Evolutionary conservation across 2,329 filamentous ascomycete genomes (phyloP).

Genomic region (Aspergillus fumigatus): DNA sequence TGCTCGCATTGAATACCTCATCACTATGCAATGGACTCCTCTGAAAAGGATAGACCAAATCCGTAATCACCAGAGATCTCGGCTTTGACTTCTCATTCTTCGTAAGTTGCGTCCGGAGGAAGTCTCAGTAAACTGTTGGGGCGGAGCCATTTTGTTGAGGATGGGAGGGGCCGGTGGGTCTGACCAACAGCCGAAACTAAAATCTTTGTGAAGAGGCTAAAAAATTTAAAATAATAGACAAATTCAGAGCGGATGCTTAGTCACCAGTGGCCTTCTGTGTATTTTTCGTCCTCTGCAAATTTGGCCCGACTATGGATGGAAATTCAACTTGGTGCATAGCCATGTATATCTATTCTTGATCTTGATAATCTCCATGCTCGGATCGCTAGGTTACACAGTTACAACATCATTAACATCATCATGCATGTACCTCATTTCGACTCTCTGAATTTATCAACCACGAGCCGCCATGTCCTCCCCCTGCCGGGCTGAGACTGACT

Average conservation of each 20-base stretch:
- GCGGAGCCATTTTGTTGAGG: not conserved
- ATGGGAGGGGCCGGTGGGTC: not conserved
- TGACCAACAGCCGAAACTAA: not conserved
- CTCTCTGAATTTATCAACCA: constrained; percentile 62
- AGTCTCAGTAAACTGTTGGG: not conserved
- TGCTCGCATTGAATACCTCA: not conserved
- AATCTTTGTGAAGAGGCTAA: not conserved
- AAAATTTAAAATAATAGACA: not conserved
- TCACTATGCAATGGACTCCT: not conserved
- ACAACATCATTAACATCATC: not conserved
- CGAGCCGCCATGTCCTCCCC: constrained; percentile 51
- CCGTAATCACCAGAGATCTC: not conserved
- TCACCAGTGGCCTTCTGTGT: not conserved
- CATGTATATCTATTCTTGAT: no score
- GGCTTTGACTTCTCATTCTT: not conserved
- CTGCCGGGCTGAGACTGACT: constrained; percentile 65
- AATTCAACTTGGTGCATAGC: no score
- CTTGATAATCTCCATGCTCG: not conserved
- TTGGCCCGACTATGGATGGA: not conserved
- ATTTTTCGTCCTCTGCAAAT: not conserved
- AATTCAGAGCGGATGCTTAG: not conserved
- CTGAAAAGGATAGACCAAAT: not conserved
- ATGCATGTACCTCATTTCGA: constrained; percentile 7
- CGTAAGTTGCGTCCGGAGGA: not conserved
- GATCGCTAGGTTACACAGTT: not conserved